These are phyloP conservation scores for Trichoderma semiorbis DNA, from an alignment of 2,329 filamentous ascomycete genomes.

Conservation along the genomic window DNA sequence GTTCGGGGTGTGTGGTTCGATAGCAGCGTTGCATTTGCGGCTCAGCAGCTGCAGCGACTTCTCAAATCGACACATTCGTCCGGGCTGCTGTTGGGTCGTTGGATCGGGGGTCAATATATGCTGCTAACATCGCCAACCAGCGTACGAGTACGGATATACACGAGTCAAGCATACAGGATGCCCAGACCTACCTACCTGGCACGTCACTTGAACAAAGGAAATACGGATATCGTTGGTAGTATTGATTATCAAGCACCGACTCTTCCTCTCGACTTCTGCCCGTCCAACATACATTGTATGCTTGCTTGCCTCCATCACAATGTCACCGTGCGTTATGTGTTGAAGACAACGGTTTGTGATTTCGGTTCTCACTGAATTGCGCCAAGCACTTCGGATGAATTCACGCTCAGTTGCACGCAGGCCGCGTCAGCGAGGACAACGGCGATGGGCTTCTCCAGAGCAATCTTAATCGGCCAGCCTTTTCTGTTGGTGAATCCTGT, in stretches of 20 bases:
- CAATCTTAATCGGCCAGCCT: conserved; percentile 55
- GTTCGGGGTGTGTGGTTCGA: not conserved
- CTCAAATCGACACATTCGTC: conserved; percentile 6
- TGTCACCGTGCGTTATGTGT: not conserved
- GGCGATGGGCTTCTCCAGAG: conserved; percentile 69
- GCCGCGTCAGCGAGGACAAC: conserved; percentile 70
- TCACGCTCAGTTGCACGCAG: conserved; percentile 52
- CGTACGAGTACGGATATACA: not conserved
- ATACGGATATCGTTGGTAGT: not conserved
- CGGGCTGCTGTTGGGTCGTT: conserved; percentile 11
- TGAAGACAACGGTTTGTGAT: not conserved
- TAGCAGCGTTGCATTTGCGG: conserved; percentile 3
- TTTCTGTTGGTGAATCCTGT: conserved; percentile 18
- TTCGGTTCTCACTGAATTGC: not conserved
- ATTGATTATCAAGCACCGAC: conserved; percentile 11
- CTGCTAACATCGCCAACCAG: not conserved
- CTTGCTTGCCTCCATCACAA: not conserved
- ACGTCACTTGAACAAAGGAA: not conserved
- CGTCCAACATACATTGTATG: not conserved
- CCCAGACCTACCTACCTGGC: not conserved
- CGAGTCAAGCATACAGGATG: not conserved
- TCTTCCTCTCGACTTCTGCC: not conserved
- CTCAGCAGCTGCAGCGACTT: conserved; percentile 4
- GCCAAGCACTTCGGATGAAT: conserved; percentile 26
- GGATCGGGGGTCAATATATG: not conserved